Evolutionary conservation across 495 filamentous ascomycete species (phyloP), one percentile per base, ranked within the genome.

Genomic region (Neohortaea acidophila): DNA sequence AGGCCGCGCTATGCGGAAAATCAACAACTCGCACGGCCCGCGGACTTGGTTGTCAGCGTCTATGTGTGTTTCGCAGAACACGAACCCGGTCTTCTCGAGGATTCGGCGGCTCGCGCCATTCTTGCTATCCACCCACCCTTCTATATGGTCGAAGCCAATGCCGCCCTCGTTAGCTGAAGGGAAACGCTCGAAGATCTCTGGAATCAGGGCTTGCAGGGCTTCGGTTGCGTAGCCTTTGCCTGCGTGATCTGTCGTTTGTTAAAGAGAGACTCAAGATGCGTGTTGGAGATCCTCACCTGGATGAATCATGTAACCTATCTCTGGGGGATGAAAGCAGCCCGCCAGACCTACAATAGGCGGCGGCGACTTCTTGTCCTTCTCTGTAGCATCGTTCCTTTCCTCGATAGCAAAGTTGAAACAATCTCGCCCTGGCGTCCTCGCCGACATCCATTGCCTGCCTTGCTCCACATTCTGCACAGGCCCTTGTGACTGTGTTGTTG

Each of bases 161-260:
- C 24, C 22, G 19, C 33, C 39, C 4, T 33, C 24, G 12, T 21
- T 29, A 1, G 25, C 36, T 11, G 28, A 22, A 3, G 49, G 36
- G n/a, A 52, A 36, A n/a, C 36, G 45, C 17, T 45, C 45, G 27
- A 47, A 52, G n/a, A 45, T 21, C 13, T 22, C 23, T 1, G 41
- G 36, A 9, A 48, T 41, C 8, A 48, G 26, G 18, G 41, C 49
- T 8, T 22, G 27, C 14, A 52, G 22, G 13, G 49, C 45, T 39
- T 52, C 49, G 12, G 49, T 48, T 12, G 49, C 49, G 19, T 45
- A 52, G 25, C 49, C 49, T 25, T 43, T 41, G 25, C 38, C 38
- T 18, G 15, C 28, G 38, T 52, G 25, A 18, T 41, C 45, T 45
- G 28, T 17, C 15, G 17, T n/a, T 6, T 5, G 17, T 18, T 10